These are phyloP conservation scores for Rhypophila decipiens DNA, from an alignment of 495 filamentous ascomycete species.

Conservation along the genomic window DNA sequence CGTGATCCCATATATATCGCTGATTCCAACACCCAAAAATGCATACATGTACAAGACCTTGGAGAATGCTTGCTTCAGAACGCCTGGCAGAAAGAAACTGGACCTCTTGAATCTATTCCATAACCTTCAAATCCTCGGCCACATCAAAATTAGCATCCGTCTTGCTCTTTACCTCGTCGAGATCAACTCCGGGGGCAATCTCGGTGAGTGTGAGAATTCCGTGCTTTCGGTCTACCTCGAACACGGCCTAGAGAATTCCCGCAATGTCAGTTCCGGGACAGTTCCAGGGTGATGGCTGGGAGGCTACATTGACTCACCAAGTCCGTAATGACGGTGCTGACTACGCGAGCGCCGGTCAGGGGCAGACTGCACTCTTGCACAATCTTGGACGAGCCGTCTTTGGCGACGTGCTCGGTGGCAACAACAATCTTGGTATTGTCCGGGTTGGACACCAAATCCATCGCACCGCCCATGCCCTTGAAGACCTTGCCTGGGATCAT, in stretches of 20 bases:
- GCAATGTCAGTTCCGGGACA: slow-evolving; percentile 1
- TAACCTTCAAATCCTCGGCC: slow-evolving; percentile 39
- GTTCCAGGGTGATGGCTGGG: not conserved
- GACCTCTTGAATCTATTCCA: slow-evolving; percentile 31
- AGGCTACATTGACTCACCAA: slow-evolving; percentile 33
- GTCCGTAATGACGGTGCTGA: slow-evolving; percentile 53
- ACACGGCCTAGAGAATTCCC: slow-evolving; percentile 43
- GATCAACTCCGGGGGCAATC: slow-evolving; percentile 47
- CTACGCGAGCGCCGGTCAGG: slow-evolving; percentile 47
- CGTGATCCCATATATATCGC: too few relatives aligned
- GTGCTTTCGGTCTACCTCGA: slow-evolving; percentile 48
- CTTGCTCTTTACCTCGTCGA: slow-evolving; percentile 47
- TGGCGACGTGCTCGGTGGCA: slow-evolving; percentile 56
- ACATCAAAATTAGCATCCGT: slow-evolving; percentile 49
- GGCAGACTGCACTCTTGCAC: slow-evolving; percentile 51
- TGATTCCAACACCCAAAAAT: not conserved
- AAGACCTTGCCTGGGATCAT: slow-evolving; percentile 59
- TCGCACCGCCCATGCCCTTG: slow-evolving; percentile 60
- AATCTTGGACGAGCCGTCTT: slow-evolving; percentile 54
- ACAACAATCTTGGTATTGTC: slow-evolving; percentile 56
- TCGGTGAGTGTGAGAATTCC: slow-evolving; percentile 49
- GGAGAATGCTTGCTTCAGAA: slow-evolving; percentile 2
- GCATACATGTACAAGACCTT: not conserved
- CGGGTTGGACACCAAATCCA: slow-evolving; percentile 57
- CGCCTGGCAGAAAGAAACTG: too few relatives aligned